Percentiles rank a stretch among this genome's conserved stretches.
These are phyloP conservation scores for Hymenoscyphus linearis DNA, from an alignment of 2,329 filamentous ascomycete genomes.

Conservation along the genomic window DNA sequence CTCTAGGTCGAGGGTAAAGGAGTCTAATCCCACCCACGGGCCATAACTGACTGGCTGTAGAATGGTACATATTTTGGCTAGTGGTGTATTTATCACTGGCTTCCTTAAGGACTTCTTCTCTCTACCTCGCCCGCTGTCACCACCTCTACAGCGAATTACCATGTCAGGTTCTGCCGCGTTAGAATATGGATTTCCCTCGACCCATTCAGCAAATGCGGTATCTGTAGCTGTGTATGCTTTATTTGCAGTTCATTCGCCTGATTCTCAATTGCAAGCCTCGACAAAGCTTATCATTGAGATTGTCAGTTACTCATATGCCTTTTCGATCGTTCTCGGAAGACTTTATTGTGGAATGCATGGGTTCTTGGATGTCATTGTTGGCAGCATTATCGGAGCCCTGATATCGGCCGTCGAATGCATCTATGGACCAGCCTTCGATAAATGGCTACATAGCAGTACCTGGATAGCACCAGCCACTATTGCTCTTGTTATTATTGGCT, in stretches of 20 bases:
- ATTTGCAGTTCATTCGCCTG: constrained; percentile 60
- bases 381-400: constrained; percentile 68
- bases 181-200: constrained; percentile 96
- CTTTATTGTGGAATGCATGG: constrained; percentile 99
- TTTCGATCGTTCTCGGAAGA: constrained; percentile 84
- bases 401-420: constrained; percentile 56
- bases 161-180: constrained; percentile 95
- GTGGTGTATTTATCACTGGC: constrained; percentile 81
- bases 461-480: constrained; percentile 61
- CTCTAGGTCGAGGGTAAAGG: constrained; percentile 75
- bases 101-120: constrained; percentile 94
- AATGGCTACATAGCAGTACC: constrained; percentile 61
- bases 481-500: constrained; percentile 60
- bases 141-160: constrained; percentile 87
- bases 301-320: constrained; percentile 76
- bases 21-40: constrained; percentile 7
- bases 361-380: constrained; percentile 83
- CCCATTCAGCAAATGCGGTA: constrained; percentile 93
- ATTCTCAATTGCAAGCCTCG: constrained; percentile 54
- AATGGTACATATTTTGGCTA: constrained; percentile 69
- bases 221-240: constrained; percentile 86
- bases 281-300: constrained; percentile 59
- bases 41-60: constrained; percentile 34
- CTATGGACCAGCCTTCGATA: constrained; percentile 57
- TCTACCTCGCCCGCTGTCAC: constrained; percentile 84